Base-by-base conservation (phyloP, 192 early-diverging fungal genomes). In the Coemansia biformis region DNA sequence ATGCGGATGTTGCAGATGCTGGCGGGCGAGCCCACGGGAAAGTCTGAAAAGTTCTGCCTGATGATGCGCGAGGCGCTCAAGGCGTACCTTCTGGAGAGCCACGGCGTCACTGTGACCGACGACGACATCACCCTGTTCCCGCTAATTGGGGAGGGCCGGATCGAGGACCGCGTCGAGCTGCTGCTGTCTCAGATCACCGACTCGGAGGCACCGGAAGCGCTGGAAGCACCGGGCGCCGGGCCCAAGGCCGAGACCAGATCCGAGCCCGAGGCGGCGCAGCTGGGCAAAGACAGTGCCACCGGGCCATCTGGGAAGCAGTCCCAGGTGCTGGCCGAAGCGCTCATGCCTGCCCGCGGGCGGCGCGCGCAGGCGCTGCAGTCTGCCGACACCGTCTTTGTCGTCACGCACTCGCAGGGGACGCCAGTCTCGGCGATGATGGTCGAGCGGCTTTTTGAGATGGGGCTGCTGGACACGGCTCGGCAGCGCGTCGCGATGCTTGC, bases 341-440 rank as follows among this genome's bases (percentile, higher is more conserved):
- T 73, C 14, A 64, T 73, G 69, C 69, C 61, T 6, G 48, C 46
- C 49, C 48, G 50, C 24, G 38, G 38, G 28, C 28, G 15, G 38
- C 62, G 63, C 6, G 63, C 50, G 6, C 48, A 64, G 30, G 43
- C 32, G 12, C 63, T 76, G 16, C 45, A 51, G n/a, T 50, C 35
- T 9, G 74, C 74, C 0, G 88, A 94, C 63, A 76, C 87, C 1
- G 79, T 98, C 11, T 79, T 98, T 54, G 79, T 95, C 35, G 84
- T 89, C 2, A 92, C 93, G 1, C 95, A 98, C 64, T 88, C 86
- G 21, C 95, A 98, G 66, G 95, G 95, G 32, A 92, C 88, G 1
- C 90, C 92, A 0, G 92, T 94, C 4, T 86, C 89, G 5, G 80
- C 83, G 17, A 72, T 92, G 42, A 58, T 98, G 11, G 54, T 93